Percentiles rank a stretch among this genome's conserved stretches.
phyloP scores from a whole-genome alignment of 2,329 filamentous ascomycete genomes.

The Hymenoscyphus fructigenus region DNA sequence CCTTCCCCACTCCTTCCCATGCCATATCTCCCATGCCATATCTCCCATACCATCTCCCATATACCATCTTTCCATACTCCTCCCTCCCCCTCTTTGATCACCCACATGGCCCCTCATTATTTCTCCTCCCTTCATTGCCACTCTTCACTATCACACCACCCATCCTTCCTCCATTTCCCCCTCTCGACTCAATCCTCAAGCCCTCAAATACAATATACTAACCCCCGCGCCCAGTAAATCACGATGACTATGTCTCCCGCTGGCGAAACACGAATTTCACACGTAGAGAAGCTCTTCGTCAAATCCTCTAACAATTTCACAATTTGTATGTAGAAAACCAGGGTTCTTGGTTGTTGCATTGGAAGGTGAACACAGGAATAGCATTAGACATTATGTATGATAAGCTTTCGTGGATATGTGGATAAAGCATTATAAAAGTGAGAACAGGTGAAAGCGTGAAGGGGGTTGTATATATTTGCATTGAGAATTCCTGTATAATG shows the following conservation, averaged over 20 bases:
- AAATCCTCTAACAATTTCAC: conserved; percentile 18
- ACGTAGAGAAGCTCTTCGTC: conserved; percentile 28
- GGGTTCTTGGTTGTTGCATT: no score
- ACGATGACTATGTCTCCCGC: conserved; percentile 77
- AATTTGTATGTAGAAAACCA: neutral
- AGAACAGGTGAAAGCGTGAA: no score
- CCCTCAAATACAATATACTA: neutral
- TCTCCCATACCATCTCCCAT: neutral
- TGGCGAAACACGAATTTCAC: conserved; percentile 69
- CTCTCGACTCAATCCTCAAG: neutral
- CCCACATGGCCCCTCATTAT: neutral
- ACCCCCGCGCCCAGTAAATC: conserved; percentile 57
- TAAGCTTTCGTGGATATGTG: no score
- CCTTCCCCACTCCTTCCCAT: neutral
- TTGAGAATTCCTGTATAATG: no score
- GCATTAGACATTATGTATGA: no score
- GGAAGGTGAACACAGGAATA: no score
- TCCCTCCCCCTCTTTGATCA: no score
- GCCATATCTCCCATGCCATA: neutral
- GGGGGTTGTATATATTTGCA: no score
- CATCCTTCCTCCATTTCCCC: neutral
- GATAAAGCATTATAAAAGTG: no score
- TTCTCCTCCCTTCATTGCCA: neutral
- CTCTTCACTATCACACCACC: neutral
- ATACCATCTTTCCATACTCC: no score